Base-by-base conservation (phyloP, 176 grass and related monocot species). In the Carex parvula region DNA sequence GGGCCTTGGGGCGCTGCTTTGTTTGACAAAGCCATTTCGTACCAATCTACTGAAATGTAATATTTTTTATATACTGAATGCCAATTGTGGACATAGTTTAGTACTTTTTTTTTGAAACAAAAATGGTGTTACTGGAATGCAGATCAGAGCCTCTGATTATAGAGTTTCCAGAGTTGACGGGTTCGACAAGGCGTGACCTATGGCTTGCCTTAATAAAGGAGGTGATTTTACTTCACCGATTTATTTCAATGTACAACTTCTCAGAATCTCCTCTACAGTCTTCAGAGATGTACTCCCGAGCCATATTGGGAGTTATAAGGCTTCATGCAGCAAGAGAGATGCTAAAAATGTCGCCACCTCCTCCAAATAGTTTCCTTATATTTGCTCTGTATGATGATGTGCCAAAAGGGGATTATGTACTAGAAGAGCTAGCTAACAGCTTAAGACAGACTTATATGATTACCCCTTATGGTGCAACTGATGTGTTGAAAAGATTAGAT, bases 81-180 rank as follows among this genome's bases (percentile, higher is more conserved):
- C 7, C 16, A 1, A 80, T 12, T 41, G n/a, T 68, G 10, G 17
- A 62, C 24, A 39, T 16, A n/a, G 8, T 42, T 60, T 42, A 42
- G 6, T 9, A 11, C 13, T 20, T 79, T 16, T 44, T 26, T 17
- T 44, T 26, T 52, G 17, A 76, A 54, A 15, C 60, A 76, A 80
- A 69, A 88, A 30, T 50, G 68, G 80, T 87, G 58, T 53, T 35
- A 55, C 63, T 56, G 59, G 46, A 89, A 9, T 84, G 60, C 91
- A 98, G 95, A 70, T 84, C 91, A n/a, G 95, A 98, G 32, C 91
- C 91, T 65, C 84, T 98, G 62, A 87, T 98, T 76, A 64, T 98
- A 68, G 95, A 98, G 82, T 98, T 94, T 12, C 92, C 92, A 0
- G 95, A 98, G 87, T 91, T 93, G 82, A 93, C 95, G 18, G 94